phyloP scores from a whole-genome alignment of 2,329 filamentous ascomycete species.

The Lomentospora prolificans region DNA sequence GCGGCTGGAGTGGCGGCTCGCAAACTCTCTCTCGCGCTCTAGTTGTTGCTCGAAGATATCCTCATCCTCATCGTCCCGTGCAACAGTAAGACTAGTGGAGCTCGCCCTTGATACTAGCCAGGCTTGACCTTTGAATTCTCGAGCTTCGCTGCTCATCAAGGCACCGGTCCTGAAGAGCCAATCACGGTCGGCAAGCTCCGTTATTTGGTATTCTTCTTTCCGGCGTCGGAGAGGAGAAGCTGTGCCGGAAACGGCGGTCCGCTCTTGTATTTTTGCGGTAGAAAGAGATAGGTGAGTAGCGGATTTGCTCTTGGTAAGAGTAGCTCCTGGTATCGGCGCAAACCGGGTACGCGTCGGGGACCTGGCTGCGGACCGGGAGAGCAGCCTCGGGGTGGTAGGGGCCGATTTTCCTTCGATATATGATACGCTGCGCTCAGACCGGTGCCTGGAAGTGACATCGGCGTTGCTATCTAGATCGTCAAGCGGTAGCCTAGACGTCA shows the following conservation, averaged over 20 bases:
- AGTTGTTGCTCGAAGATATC: constrained; percentile 38
- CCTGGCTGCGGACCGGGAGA: constrained; percentile 46
- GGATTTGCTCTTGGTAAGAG: constrained; percentile 53
- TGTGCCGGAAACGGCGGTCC: constrained; percentile 17
- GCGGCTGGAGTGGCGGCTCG: constrained; percentile 37
- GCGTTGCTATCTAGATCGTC: constrained; percentile 38
- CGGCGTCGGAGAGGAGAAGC: constrained; percentile 20
- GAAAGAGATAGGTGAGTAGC: constrained; percentile 40
- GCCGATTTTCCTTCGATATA: constrained; percentile 55
- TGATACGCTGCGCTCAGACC: constrained; percentile 23
- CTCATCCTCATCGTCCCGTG: constrained; percentile 42
- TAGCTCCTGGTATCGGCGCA: constrained; percentile 12
- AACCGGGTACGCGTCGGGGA: constrained; percentile 34
- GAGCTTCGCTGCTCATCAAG: constrained; percentile 49
- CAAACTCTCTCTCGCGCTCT: constrained; percentile 37
- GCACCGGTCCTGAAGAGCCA: constrained; percentile 57
- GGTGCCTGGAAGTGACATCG: constrained; percentile 22
- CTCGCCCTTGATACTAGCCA: constrained; percentile 59
- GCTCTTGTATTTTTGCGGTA: constrained; percentile 15
- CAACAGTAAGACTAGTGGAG: constrained; percentile 49
- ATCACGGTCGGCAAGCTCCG: constrained; percentile 41
- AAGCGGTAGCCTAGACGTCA: constrained; percentile 52
- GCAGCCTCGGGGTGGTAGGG: constrained; percentile 53
- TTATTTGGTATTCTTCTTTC: constrained; percentile 13
- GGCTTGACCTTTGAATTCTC: constrained; percentile 58